Conservation (phyloP, 2,329 filamentous ascomycete genomes). For the Claviceps maximensis region DNA sequence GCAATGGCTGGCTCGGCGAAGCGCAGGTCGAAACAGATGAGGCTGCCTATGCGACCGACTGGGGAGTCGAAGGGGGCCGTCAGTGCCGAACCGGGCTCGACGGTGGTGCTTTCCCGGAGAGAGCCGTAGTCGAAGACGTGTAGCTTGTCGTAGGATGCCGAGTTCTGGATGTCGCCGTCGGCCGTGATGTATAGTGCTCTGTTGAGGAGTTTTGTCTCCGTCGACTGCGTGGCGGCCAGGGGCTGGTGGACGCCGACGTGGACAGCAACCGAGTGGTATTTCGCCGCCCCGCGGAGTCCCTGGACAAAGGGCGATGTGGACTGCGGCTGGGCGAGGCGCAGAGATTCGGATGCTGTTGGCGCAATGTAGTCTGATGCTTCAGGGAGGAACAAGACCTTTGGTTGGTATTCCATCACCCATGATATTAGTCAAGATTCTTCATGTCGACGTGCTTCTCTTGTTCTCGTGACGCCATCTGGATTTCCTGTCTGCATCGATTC, state of each 20-base stretch:
- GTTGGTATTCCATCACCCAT: background rate
- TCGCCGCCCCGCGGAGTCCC: conserved; percentile 59
- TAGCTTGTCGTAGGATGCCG: conserved; percentile 63
- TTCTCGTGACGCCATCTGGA: background rate
- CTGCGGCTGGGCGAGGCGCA: conserved; percentile 57
- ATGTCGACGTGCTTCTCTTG: background rate
- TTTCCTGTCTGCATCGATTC: no score
- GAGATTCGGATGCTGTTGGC: conserved; percentile 49
- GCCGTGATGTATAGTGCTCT: conserved; percentile 38
- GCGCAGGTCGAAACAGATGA: conserved; percentile 85
- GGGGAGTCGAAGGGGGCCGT: conserved; percentile 58
- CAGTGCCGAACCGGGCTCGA: conserved; percentile 53
- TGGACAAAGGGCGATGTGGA: conserved; percentile 58
- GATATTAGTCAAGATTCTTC: background rate
- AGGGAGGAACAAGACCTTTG: conserved; percentile 70
- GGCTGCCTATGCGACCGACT: conserved; percentile 61
- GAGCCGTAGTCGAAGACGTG: conserved; percentile 68
- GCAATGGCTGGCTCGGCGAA: conserved; percentile 65
- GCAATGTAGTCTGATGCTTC: conserved; percentile 88
- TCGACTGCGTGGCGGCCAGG: conserved; percentile 5
- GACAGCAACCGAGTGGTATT: conserved; percentile 54
- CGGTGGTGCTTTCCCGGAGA: conserved; percentile 40
- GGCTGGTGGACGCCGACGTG: conserved; percentile 83
- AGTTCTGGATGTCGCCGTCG: conserved; percentile 27
- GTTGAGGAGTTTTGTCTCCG: conserved; percentile 30